Base-by-base conservation (phyloP, 2,329 filamentous ascomycete genomes). In the Aspergillus hiratsukae region DNA sequence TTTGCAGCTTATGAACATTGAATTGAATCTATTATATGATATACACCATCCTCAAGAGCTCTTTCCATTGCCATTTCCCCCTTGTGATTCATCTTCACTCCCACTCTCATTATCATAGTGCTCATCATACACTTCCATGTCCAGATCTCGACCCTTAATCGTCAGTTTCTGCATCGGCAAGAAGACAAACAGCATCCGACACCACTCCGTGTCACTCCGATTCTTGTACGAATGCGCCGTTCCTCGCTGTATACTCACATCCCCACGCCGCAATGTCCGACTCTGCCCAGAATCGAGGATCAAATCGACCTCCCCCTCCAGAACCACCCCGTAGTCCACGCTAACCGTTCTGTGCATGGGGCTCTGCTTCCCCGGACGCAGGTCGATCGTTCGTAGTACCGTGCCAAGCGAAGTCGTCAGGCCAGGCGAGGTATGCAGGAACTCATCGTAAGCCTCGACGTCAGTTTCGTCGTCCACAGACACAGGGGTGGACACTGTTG, bases 191-290 rank as follows among this genome's bases (percentile, higher is more conserved):
- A 71, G n/a, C 60, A 71, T 48, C 9, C 69, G 66, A 48, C 63
- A 66, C 69, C 69, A 71, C 21, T 65, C 58, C 14, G 60, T 53
- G 4, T 53, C 21, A 54, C 64, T 69, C 4, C 62, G 58, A 56
- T 71, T 71, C 1, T 60, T 57, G 61, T 60, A 71, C 0, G 66
- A 66, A 66, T 71, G 69, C 3, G 63, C 66, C 7, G 69, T 70
- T 0, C 75, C 79, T 49, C 81, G 69, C 68, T 83, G 80, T 25
- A 83, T 75, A n/a, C 75, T 75, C n/a, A 81, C 68, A 64, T 83
- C 80, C 5, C 81, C 81, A 11, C 74, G 69, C 53, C 67, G 67
- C 73, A 83, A 69, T 28, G 69, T 55, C 54, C 71, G 73, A 52
- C 65, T 71, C 57, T 76, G 77, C 1, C 80, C 80, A 11, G 74